A percentile compares a stretch with the other conserved stretches of the same genome.
phyloP scores from a whole-genome alignment of 768 basidiomycete species.

The Trametes sanguinea region DNA sequence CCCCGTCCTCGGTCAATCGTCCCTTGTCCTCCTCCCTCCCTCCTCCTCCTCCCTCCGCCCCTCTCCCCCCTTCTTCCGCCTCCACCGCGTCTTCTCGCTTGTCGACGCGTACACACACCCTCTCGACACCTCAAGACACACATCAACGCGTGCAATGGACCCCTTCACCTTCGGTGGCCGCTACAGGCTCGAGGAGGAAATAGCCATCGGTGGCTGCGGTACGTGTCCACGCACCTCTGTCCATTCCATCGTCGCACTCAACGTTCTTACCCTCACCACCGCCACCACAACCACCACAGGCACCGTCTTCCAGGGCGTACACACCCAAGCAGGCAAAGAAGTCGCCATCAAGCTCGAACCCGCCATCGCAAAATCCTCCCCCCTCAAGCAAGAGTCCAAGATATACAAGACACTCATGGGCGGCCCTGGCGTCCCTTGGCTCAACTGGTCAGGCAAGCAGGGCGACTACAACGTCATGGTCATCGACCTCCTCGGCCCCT shows the following conservation, averaged over 20 bases:
- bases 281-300: constrained; percentile 40
- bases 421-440: constrained; percentile 86
- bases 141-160: constrained; percentile 29
- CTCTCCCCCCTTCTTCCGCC: neutral
- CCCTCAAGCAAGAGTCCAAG: constrained; percentile 85
- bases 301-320: constrained; percentile 76
- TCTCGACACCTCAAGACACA: neutral
- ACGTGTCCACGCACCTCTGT: constrained; percentile 24
- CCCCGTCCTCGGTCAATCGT: neutral
- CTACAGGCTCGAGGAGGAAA: constrained; percentile 77
- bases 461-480: constrained; percentile 98
- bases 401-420: constrained; percentile 92
- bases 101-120: constrained; percentile 6
- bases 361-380: constrained; percentile 53
- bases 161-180: constrained; percentile 65
- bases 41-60: neutral
- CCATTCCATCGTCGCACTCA: neutral
- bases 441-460: constrained; percentile 88
- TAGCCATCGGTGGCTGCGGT: constrained; percentile 82
- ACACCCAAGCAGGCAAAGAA: constrained; percentile 80
- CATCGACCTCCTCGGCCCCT: constrained; percentile 93
- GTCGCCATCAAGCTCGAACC: constrained; percentile 85
- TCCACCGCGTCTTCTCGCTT: neutral
- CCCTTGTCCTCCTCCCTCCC: constrained; percentile 1
- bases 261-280: neutral